Evolutionary conservation across 441 rosid species (phyloP).

Genomic region (Lepidium campestre): DNA sequence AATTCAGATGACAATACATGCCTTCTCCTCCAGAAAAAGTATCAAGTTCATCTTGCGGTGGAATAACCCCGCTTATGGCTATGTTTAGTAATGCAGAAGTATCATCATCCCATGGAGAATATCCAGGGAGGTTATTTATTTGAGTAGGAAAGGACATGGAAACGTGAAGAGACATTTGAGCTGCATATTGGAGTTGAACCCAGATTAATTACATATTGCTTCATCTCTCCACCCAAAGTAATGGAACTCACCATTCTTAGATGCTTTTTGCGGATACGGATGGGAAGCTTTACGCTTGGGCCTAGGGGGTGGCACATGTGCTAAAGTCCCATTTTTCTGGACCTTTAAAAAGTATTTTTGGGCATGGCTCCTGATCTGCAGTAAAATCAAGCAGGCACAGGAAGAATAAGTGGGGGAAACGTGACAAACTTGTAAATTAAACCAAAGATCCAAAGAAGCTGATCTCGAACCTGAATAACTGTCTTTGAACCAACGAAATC

Average conservation of each 20-base stretch:
- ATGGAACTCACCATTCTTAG: constrained; percentile 44
- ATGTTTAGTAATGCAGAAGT: constrained; percentile 39
- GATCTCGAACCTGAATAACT: constrained; percentile 54
- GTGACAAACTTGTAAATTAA: neutral
- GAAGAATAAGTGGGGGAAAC: neutral
- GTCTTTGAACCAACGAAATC: constrained; percentile 74
- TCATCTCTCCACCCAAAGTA: neutral
- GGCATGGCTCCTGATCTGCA: constrained; percentile 67
- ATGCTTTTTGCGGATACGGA: constrained; percentile 71
- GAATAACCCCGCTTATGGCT: constrained; percentile 2
- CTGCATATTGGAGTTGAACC: constrained; percentile 28
- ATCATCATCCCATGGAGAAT: constrained; percentile 53
- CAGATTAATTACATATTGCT: neutral
- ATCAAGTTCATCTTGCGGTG: constrained; percentile 43
- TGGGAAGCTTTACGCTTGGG: constrained; percentile 77
- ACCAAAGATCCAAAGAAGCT: neutral
- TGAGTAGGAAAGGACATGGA: constrained; percentile 43
- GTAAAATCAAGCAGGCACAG: neutral
- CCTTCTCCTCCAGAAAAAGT: constrained; percentile 52
- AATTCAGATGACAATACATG: constrained; percentile 23
- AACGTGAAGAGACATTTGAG: constrained; percentile 51
- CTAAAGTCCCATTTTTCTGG: constrained; percentile 60
- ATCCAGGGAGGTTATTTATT: constrained; percentile 40
- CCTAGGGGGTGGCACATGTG: constrained; percentile 77
- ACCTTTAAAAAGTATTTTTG: constrained; percentile 76